Conservation (phyloP, 2,329 filamentous ascomycete species). For the Aspergillus sp. region DNA sequence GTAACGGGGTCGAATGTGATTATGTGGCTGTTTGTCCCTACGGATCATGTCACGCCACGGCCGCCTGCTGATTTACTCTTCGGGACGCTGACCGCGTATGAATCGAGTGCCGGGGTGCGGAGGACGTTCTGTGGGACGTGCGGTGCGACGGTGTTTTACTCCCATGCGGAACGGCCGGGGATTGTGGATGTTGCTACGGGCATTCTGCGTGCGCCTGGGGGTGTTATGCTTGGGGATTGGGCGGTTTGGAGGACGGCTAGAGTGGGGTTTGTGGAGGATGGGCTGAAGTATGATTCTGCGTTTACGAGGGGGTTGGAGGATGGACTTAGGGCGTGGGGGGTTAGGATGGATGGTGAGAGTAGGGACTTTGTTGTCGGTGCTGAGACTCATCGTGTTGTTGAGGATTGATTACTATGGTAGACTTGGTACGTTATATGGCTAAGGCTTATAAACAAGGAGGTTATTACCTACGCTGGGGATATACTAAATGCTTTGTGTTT, state of each 20-base stretch:
- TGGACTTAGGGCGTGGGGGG: conserved; percentile 23
- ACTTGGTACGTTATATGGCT: too few species aligned
- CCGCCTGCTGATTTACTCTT: conserved; percentile 24
- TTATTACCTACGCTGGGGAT: too few species aligned
- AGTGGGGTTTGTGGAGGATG: conserved; percentile 15
- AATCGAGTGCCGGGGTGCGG: conserved; percentile 35
- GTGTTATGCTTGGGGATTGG: conserved; percentile 44
- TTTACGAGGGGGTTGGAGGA: conserved; percentile 20
- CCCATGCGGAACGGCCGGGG: conserved; percentile 31
- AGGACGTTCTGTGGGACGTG: conserved; percentile 48
- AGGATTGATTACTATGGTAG: too few species aligned
- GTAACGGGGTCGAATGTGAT: conserved; percentile 39
- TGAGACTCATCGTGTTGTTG: too few species aligned
- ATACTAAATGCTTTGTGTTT: too few species aligned
- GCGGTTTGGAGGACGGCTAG: conserved; percentile 42
- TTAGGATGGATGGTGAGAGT: neutral
- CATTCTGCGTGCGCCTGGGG: conserved; percentile 38
- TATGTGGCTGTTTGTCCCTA: conserved; percentile 44
- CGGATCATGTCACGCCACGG: conserved; percentile 32
- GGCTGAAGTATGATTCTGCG: conserved; percentile 20
- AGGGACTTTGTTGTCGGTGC: neutral
- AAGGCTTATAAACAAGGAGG: too few species aligned
- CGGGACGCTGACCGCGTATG: conserved; percentile 41
- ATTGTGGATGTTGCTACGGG: conserved; percentile 47
- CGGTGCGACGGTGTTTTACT: conserved; percentile 46